Conservation (phyloP, 1,284 basidiomycete species). For the Flammula alnicola region DNA sequence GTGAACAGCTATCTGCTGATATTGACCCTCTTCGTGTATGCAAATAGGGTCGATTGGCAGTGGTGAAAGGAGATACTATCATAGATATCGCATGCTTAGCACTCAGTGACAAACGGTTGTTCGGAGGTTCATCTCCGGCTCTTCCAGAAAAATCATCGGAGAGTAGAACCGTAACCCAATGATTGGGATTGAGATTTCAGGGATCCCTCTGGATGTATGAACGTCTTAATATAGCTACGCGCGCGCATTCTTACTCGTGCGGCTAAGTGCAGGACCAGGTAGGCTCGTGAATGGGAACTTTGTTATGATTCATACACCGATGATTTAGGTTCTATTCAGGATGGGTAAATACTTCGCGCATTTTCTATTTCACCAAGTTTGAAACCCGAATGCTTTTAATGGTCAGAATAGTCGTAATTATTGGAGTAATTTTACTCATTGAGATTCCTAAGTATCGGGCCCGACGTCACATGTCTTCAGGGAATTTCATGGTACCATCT, state of each 20-base stretch:
- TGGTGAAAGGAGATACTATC: conserved; percentile 1
- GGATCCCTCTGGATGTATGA: no score
- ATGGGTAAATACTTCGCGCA: neutral
- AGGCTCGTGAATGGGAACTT: conserved; percentile 1
- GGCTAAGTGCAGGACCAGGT: conserved; percentile 3
- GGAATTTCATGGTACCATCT: neutral
- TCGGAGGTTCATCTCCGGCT: conserved; percentile 12
- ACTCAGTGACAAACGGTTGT: conserved; percentile 5
- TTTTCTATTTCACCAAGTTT: no score
- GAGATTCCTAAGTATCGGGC: neutral
- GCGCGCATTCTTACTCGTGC: neutral
- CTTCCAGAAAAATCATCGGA: conserved; percentile 6
- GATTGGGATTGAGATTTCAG: conserved; percentile 5
- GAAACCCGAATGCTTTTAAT: no score
- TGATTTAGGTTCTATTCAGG: conserved; percentile 1
- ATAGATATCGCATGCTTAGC: neutral
- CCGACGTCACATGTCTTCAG: neutral
- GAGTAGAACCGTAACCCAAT: neutral
- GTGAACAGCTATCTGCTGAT: conserved; percentile 3
- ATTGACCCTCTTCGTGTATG: neutral
- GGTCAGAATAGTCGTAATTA: no score
- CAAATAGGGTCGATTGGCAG: neutral
- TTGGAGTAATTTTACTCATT: conserved; percentile 6
- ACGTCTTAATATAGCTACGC: neutral
- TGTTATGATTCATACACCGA: conserved; percentile 4